Evolutionary conservation across 257 asterid species (phyloP).

Genomic region (Scutellaria galericulata): DNA sequence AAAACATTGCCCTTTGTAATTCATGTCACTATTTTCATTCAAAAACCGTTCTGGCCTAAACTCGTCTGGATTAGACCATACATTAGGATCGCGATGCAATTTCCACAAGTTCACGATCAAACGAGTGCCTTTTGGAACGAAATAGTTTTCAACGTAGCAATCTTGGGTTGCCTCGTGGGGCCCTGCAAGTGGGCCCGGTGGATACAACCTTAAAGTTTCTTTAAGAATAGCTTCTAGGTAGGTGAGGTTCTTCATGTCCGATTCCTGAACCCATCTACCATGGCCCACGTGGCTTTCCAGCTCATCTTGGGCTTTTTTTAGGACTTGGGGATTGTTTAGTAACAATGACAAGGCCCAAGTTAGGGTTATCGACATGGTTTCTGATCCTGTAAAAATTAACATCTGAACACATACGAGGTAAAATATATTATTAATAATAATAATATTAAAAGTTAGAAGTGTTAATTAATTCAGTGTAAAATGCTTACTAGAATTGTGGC

Average conservation of each 20-base stretch:
- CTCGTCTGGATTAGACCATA: conserved; percentile 48
- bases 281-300: conserved; percentile 44
- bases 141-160: conserved; percentile 37
- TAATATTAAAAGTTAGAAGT: too few species aligned
- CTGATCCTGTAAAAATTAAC: conserved; percentile 53
- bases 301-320: conserved; percentile 48
- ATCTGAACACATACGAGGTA: conserved; percentile 34
- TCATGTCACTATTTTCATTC: conserved; percentile 9
- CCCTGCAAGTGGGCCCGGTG: conserved; percentile 65
- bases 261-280: conserved; percentile 52
- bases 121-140: conserved; percentile 55
- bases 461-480: background rate
- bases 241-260: conserved; percentile 49
- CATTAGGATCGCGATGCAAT: conserved; percentile 52
- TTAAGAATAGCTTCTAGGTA: conserved; percentile 54
- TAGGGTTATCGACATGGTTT: conserved; percentile 56
- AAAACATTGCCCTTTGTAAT: conserved; percentile 42
- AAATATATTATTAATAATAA: too few species aligned
- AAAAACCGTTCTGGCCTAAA: conserved; percentile 60
- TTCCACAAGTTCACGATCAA: conserved; percentile 57
- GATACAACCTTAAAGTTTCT: conserved; percentile 60
- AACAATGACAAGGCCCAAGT: conserved; percentile 59
- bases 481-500: conserved; percentile 52
- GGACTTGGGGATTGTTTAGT: conserved; percentile 39
- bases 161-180: conserved; percentile 58